Conservation (phyloP, 495 filamentous ascomycete species). For the Jackrogersella minutella region DNA sequence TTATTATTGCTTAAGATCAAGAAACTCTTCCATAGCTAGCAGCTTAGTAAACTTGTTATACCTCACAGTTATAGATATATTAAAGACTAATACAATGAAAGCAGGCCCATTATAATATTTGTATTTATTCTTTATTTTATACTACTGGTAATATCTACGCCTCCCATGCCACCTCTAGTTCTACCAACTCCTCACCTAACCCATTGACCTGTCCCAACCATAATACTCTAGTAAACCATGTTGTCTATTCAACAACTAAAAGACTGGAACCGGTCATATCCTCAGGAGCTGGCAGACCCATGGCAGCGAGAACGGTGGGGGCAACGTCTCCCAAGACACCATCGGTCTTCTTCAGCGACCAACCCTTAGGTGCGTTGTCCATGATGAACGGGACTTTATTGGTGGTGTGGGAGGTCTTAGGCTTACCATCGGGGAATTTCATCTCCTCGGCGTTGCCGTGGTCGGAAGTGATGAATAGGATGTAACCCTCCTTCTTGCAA, state of each 20-base stretch:
- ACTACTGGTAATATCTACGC: slow-evolving; percentile 40
- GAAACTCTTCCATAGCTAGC: not conserved
- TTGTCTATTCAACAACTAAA: slow-evolving; percentile 70
- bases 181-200: slow-evolving; percentile 30
- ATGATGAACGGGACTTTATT: slow-evolving; percentile 98
- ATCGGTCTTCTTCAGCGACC: slow-evolving; percentile 79
- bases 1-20: not conserved
- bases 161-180: slow-evolving; percentile 27
- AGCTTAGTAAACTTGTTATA: too few species aligned
- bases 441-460: slow-evolving; percentile 99
- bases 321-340: slow-evolving; percentile 97
- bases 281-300: slow-evolving; percentile 88
- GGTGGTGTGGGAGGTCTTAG: slow-evolving; percentile 96
- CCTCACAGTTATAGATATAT: too few species aligned
- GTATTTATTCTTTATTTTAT: slow-evolving; percentile 26
- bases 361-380: slow-evolving; percentile 93
- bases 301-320: slow-evolving; percentile 85
- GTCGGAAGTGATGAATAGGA: slow-evolving; percentile 93
- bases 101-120: slow-evolving; percentile 24
- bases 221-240: slow-evolving; percentile 13
- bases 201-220: not conserved
- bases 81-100: too few species aligned
- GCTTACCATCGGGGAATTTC: slow-evolving; percentile 92
- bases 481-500: slow-evolving; percentile 90
- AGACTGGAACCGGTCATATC: slow-evolving; percentile 92